A percentile compares a stretch with the other conserved stretches of the same genome.
Evolutionary conservation across 2,329 filamentous ascomycete species (phyloP).

Genomic region (Fusarium anguioides): DNA sequence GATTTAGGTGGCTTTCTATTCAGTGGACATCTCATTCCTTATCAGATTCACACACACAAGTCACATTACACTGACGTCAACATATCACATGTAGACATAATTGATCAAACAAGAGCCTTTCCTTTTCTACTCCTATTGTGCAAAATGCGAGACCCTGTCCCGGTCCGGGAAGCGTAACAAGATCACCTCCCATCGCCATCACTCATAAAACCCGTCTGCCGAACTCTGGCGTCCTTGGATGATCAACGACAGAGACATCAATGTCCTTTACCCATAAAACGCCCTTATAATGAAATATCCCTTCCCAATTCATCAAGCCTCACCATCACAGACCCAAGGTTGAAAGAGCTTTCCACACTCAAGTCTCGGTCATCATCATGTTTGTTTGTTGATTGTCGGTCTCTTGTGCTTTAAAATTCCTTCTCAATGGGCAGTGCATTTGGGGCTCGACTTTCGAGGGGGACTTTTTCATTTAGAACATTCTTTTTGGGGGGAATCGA

Average conservation of each 20-base stretch:
- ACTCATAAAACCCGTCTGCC: slow-evolving; percentile 41
- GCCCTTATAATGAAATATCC: slow-evolving; percentile 13
- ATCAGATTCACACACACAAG: not conserved
- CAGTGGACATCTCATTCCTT: no score
- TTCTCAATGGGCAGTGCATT: slow-evolving; percentile 35
- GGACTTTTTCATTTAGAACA: slow-evolving; percentile 50
- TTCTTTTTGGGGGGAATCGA: slow-evolving; percentile 47
- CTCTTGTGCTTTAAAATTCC: slow-evolving; percentile 51
- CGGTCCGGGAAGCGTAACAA: slow-evolving; percentile 47
- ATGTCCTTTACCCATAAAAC: slow-evolving; percentile 18
- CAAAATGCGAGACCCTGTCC: slow-evolving; percentile 51
- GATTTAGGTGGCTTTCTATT: no score
- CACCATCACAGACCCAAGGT: slow-evolving; percentile 13
- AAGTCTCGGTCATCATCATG: slow-evolving; percentile 42
- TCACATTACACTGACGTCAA: not conserved
- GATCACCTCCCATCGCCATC: slow-evolving; percentile 45
- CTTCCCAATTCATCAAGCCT: slow-evolving; percentile 7
- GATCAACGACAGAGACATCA: slow-evolving; percentile 7
- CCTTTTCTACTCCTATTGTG: slow-evolving; percentile 53
- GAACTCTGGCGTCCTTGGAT: slow-evolving; percentile 45
- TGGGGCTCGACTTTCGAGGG: slow-evolving; percentile 48
- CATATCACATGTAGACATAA: slow-evolving; percentile 13
- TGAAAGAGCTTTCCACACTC: slow-evolving; percentile 30
- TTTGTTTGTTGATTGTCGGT: slow-evolving; percentile 46
- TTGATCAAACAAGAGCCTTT: slow-evolving; percentile 50